Evolutionary conservation across 352 stramenopile species (phyloP).

Genomic region (Globisporangium apiculatum): DNA sequence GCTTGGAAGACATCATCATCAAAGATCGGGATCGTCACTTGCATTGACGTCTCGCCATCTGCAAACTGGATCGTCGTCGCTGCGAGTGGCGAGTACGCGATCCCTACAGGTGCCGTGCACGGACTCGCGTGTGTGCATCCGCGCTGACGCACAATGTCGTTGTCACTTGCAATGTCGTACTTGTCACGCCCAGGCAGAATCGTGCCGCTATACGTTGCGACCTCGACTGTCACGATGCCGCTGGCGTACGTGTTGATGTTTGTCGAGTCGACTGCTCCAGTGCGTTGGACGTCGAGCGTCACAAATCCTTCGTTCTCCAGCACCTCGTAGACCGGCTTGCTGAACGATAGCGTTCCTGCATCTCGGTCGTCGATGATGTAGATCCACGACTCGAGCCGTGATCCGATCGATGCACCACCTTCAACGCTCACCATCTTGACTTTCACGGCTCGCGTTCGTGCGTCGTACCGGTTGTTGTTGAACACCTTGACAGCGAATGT

Average conservation of each 20-base stretch:
- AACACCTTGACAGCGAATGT: slow-evolving; percentile 58
- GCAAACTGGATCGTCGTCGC: slow-evolving; percentile 43
- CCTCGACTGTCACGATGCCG: slow-evolving; percentile 40
- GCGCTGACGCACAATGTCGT: slow-evolving; percentile 33
- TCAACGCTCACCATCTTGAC: slow-evolving; percentile 38
- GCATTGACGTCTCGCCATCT: slow-evolving; percentile 33
- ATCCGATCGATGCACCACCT: slow-evolving; percentile 46
- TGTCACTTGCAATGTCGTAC: slow-evolving; percentile 52
- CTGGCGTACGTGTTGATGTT: slow-evolving; percentile 59
- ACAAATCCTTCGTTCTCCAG: slow-evolving; percentile 40
- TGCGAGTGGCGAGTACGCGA: slow-evolving; percentile 42
- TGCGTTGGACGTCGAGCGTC: slow-evolving; percentile 40
- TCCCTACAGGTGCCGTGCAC: slow-evolving; percentile 35
- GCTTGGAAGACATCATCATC: slow-evolving; percentile 59
- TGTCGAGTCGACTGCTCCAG: slow-evolving; percentile 31
- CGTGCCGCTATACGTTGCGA: slow-evolving; percentile 46
- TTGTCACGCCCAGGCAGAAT: slow-evolving; percentile 38
- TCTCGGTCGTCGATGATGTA: slow-evolving; percentile 76
- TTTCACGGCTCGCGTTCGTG: slow-evolving; percentile 36
- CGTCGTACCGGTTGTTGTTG: slow-evolving; percentile 64
- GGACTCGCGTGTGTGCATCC: slow-evolving; percentile 61
- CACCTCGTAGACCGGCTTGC: slow-evolving; percentile 45
- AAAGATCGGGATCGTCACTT: slow-evolving; percentile 41
- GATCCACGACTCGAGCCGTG: slow-evolving; percentile 40
- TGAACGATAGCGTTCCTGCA: slow-evolving; percentile 60